Conservation (phyloP, 2,329 filamentous ascomycete genomes). For the Grosmannia clavigera region DNA sequence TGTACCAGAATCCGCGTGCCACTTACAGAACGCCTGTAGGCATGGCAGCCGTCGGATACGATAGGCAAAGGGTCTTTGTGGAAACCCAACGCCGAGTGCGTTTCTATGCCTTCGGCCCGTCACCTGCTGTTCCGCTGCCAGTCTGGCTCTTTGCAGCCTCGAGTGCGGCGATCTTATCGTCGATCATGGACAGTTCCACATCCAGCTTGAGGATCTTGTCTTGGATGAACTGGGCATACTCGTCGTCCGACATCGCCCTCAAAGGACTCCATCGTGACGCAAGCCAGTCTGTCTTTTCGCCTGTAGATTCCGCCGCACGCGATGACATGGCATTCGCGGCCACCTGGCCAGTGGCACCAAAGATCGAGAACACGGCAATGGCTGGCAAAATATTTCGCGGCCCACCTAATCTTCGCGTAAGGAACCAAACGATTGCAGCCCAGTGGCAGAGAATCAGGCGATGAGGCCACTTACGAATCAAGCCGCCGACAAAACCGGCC, state of each 20-base stretch:
- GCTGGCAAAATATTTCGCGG: conserved; percentile 40
- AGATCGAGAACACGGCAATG: conserved; percentile 32
- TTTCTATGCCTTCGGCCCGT: neutral
- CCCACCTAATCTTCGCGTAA: conserved; percentile 26
- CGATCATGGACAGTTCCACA: conserved; percentile 65
- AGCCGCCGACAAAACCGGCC: conserved; percentile 48
- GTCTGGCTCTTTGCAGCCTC: conserved; percentile 1
- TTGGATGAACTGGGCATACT: conserved; percentile 57
- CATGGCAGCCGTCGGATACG: no score
- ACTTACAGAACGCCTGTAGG: no score
- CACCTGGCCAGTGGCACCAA: conserved; percentile 21
- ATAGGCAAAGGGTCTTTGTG: no score
- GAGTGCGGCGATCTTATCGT: conserved; percentile 52
- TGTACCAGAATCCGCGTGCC: no score
- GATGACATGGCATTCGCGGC: conserved; percentile 12
- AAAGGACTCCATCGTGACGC: conserved; percentile 64
- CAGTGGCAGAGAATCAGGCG: neutral
- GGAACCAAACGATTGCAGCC: neutral
- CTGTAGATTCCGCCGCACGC: neutral
- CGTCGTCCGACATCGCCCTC: conserved; percentile 53
- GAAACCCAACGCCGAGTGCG: neutral
- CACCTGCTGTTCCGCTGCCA: neutral
- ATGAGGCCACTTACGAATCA: conserved; percentile 32
- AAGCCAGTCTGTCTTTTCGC: conserved; percentile 20
- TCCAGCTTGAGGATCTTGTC: conserved; percentile 62